These are phyloP conservation scores for Nidula niveotomentosa DNA, from an alignment of 1,284 basidiomycete species.

Conservation along the genomic window DNA sequence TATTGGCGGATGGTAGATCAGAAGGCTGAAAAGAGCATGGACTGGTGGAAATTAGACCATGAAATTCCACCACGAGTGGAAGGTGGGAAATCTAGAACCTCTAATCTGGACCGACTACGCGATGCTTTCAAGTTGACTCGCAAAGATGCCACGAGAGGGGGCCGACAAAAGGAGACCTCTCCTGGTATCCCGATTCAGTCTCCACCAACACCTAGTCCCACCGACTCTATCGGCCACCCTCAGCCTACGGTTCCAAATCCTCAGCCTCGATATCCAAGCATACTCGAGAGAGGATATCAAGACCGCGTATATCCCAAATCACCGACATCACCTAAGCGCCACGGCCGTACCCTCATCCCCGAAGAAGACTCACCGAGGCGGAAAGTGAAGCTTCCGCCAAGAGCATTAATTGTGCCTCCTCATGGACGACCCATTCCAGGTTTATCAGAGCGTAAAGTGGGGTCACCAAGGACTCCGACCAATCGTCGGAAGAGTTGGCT, in stretches of 20 bases:
- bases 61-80: slow-evolving; percentile 12
- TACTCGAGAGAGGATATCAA: slow-evolving; percentile 27
- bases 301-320: slow-evolving; percentile 16
- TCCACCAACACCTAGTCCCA: slow-evolving; percentile 12
- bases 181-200: neutral
- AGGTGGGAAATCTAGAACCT: neutral
- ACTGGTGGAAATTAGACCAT: slow-evolving; percentile 20
- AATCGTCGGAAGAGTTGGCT: slow-evolving; percentile 23
- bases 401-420: slow-evolving; percentile 24
- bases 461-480: slow-evolving; percentile 28
- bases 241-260: slow-evolving; percentile 20
- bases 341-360: slow-evolving; percentile 4
- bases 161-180: neutral
- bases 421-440: slow-evolving; percentile 23
- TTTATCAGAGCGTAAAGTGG: slow-evolving; percentile 17
- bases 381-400: slow-evolving; percentile 25
- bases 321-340: slow-evolving; percentile 9
- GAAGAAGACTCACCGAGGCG: slow-evolving; percentile 11
- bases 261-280: slow-evolving; percentile 28
- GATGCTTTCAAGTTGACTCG: neutral
- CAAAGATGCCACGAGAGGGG: no score
- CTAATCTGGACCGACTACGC: slow-evolving; percentile 19
- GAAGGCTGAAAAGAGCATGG: slow-evolving; percentile 14
- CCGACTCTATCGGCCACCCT: slow-evolving; percentile 21
- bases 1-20: slow-evolving; percentile 22